Base-by-base conservation (phyloP, 768 basidiomycete species). In the Exidia glandulosa region DNA sequence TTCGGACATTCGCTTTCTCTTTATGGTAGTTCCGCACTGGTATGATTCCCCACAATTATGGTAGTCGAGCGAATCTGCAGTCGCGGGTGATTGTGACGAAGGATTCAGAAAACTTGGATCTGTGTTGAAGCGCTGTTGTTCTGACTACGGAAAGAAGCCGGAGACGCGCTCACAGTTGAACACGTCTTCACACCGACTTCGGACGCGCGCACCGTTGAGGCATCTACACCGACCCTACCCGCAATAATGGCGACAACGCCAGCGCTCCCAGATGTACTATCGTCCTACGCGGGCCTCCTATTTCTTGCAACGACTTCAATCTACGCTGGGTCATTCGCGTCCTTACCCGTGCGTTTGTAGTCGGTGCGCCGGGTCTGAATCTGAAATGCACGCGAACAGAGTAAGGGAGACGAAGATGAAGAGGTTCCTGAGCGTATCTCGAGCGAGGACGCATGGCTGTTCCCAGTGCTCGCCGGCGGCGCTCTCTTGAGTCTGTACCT, bases 281-380 rank as follows among this genome's bases (percentile, higher is more conserved):
- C 80, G 0, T 85, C 88, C 34, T 89, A 87, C 65, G 81, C 74
- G 5, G 90, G 88, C 6, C 74, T 91, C 5, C 70, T 90, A 57
- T 69, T 72, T 33, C 78, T 90, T 27, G 90, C 90, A 1, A 79
- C 73, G 56, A 65, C 70, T n/a, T 84, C 85, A 31, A 79, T 92
- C 50, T 90, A 85, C 65, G 77, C 79, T 30, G 90, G 89, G 34
- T 79, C 89, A 4, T 79, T 78, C 72, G 81, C 79, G 14, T 86
- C 87, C 23, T 72, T 91, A 60, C 80, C 84, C 65, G 87, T 88
- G 64, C 62, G 81, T 78, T 7, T 54, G 25, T 33, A 32, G 57
- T 59, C 59, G 63, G 62, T 61, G 36, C 60, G 41, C 25, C 61
- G 10, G 34, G 33, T 25, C 36, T 30, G 48, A 57, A 29, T 23